Conservation (phyloP, 768 basidiomycete genomes). For the Infundibulicybe gibba region DNA sequence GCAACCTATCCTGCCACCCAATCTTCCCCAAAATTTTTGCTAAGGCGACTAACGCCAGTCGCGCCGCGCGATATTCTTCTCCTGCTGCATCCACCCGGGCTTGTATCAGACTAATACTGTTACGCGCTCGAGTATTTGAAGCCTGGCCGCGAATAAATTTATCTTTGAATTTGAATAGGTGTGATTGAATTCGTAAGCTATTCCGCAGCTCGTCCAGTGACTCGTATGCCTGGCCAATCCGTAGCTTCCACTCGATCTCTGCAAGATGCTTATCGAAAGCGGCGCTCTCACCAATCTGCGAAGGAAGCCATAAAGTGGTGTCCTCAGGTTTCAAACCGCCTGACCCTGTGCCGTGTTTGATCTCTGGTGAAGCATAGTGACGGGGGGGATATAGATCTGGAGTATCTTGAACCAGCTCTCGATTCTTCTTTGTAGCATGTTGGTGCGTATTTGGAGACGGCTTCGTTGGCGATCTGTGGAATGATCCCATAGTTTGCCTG, state of each 20-base stretch:
- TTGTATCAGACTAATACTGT: slow-evolving; percentile 10
- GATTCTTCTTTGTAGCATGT: slow-evolving; percentile 13
- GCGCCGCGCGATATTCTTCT: slow-evolving; percentile 13
- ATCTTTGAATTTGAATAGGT: slow-evolving; percentile 17
- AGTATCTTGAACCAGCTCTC: slow-evolving; percentile 10
- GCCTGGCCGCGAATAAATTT: slow-evolving; percentile 14
- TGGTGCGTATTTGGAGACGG: slow-evolving; percentile 4
- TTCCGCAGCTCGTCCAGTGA: slow-evolving; percentile 13
- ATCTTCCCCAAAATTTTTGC: no score
- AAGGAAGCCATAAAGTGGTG: slow-evolving; percentile 17
- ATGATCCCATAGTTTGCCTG: slow-evolving; percentile 8
- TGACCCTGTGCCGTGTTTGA: no score
- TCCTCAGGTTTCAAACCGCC: slow-evolving; percentile 5
- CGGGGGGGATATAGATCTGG: slow-evolving; percentile 8
- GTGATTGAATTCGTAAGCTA: slow-evolving; percentile 15
- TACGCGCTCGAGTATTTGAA: slow-evolving; percentile 17
- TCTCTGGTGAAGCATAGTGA: neutral
- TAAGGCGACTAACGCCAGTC: slow-evolving; percentile 8
- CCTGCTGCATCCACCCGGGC: slow-evolving; percentile 10
- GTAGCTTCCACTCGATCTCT: slow-evolving; percentile 16
- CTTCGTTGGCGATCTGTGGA: slow-evolving; percentile 9
- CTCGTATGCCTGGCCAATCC: slow-evolving; percentile 20
- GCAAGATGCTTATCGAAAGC: neutral
- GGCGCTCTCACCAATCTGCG: slow-evolving; percentile 6
- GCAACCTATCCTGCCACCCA: no score